These are phyloP conservation scores for Phytophthora melonis DNA, from an alignment of 352 stramenopile genomes.

Conservation along the genomic window DNA sequence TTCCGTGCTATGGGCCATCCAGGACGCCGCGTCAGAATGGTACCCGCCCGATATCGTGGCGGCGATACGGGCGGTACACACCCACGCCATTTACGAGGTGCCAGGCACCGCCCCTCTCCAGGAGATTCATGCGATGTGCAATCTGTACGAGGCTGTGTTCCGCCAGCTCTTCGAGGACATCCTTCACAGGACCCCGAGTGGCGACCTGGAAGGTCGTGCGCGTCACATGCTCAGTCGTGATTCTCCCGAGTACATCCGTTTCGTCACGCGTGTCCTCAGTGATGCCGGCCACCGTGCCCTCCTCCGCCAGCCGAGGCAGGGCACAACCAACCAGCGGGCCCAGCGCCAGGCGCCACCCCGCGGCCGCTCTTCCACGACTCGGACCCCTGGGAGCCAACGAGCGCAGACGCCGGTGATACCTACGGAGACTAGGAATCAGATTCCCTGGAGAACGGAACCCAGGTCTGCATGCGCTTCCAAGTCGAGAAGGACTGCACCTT, in stretches of 20 bases:
- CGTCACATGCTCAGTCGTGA: not conserved
- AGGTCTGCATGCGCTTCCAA: slow-evolving; percentile 16
- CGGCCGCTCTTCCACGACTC: not conserved
- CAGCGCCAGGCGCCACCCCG: slow-evolving; percentile 2
- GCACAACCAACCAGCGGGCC: not conserved
- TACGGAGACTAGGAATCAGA: not conserved
- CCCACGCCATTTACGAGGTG: not conserved
- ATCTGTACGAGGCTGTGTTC: not conserved
- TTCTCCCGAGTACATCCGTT: slow-evolving; percentile 6
- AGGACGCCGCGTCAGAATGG: not conserved
- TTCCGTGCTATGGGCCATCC: not conserved
- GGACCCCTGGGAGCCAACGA: not conserved
- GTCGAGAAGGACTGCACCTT: slow-evolving; percentile 6
- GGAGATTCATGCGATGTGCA: not conserved
- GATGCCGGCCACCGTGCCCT: not conserved
- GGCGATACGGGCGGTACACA: not conserved
- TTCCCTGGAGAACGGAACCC: not conserved
- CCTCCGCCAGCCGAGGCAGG: not conserved
- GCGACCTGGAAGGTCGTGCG: not conserved
- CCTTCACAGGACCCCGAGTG: not conserved
- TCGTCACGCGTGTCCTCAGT: not conserved
- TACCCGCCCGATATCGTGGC: not conserved
- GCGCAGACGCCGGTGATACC: not conserved
- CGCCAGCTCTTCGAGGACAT: not conserved
- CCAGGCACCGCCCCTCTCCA: not conserved